Base-by-base conservation (phyloP, 2,329 filamentous ascomycete species). In the Aureobasidium uvarum region DNA sequence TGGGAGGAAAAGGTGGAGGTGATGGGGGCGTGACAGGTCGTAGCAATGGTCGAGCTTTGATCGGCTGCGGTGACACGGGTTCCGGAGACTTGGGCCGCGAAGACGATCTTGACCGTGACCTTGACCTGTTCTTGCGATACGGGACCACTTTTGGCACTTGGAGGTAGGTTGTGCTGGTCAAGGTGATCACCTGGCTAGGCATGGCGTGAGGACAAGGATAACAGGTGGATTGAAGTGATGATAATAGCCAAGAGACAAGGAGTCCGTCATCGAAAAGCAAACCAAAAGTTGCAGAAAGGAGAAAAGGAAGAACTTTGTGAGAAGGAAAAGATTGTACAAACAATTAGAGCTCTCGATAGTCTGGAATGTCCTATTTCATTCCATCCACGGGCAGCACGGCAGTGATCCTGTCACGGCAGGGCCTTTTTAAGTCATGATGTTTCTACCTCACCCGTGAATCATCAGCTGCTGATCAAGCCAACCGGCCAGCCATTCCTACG, bases 121-220 rank as follows among this genome's bases (percentile, higher is more conserved):
- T 69, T 16, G 74, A 75, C 38, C 74, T 72, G 18, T 71, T 69
- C 59, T 72, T 73, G 41, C 74, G 71, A 55, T 71, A 71, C 31
- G 72, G 72, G 13, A 74, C 67, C 38, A 70, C 67, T 67, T 75
- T 76, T 52, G 75, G 75, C 43, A 77, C 75, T 68, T 76, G 74
- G n/a, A 77, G 72, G 65, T 72, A 76, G 66, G 74, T 72, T 23
- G 72, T 70, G 60, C 65, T 70, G 31, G 63, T 65, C 43, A 65
- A 23, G 31, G 54, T 58, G 31, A 59, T 23, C 3, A 59, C 54
- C 52, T 59, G 51, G 45, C 63, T 65, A 33, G 63, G 63, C 63
- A 65, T 65, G 25, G 14, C 33, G 62, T 38, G 5, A 48, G 8
- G 18, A n/a, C n/a, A 50, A 25, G n/a, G 28, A 23, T 33, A n/a